Percentiles rank a stretch among this genome's conserved stretches.
Evolutionary conservation across 176 grass and related monocot species (phyloP).

Genomic region (Thinopyrum elongatum): DNA sequence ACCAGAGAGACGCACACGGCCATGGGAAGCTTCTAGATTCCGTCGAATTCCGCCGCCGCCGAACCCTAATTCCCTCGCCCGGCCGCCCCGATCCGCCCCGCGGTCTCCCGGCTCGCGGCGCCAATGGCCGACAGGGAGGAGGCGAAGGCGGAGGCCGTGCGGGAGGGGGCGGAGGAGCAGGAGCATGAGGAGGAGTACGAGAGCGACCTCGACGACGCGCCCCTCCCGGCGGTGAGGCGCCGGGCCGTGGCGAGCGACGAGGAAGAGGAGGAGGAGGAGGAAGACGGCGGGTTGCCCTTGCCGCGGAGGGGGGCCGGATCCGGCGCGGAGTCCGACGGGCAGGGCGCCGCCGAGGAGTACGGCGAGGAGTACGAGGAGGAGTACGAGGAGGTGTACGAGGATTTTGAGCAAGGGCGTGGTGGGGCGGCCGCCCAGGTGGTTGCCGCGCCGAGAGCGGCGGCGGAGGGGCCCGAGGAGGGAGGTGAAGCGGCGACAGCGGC

Average conservation of each 20-base stretch:
- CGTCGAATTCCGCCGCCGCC: neutral
- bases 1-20: neutral
- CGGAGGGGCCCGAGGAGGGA: slow-evolving; percentile 6
- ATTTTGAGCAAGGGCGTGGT: slow-evolving; percentile 8
- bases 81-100: slow-evolving; percentile 4
- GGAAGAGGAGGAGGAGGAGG: slow-evolving; percentile 48
- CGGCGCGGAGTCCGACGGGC: slow-evolving; percentile 68
- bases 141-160: neutral
- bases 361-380: slow-evolving; percentile 72
- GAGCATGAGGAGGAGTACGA: slow-evolving; percentile 62
- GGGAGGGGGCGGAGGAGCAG: slow-evolving; percentile 12
- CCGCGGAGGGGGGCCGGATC: slow-evolving; percentile 46
- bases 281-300: neutral
- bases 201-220: slow-evolving; percentile 88
- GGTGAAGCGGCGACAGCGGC: slow-evolving; percentile 13
- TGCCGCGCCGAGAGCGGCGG: neutral
- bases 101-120: slow-evolving; percentile 19
- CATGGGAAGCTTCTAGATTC: slow-evolving; percentile 39
- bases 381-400: slow-evolving; percentile 41
- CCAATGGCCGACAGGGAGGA: slow-evolving; percentile 48
- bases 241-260: slow-evolving; percentile 82
- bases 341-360: slow-evolving; percentile 82
- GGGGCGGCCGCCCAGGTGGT: neutral
- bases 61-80: slow-evolving; percentile 26
- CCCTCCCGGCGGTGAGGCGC: slow-evolving; percentile 65